Conservation (phyloP, 148 eudicot species). For the Heliamphora exappendiculata region DNA sequence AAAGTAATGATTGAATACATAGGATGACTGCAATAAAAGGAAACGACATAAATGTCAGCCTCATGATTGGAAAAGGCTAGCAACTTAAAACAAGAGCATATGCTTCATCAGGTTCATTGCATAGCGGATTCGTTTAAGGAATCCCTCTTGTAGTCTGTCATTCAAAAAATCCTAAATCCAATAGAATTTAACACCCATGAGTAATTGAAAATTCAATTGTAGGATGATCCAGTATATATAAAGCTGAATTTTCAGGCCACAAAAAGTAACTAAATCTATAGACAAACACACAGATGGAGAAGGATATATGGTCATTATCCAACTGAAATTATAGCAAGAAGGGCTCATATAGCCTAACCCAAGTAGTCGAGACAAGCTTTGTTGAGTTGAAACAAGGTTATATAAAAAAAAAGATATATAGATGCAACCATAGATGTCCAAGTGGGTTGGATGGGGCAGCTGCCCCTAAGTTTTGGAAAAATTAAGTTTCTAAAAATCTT, state of each 20-base stretch:
- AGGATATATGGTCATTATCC: background rate
- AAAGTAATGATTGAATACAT: too few relatives aligned
- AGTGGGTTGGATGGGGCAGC: too few relatives aligned
- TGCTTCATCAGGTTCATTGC: constrained; percentile 99
- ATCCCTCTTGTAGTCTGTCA: constrained; percentile 80
- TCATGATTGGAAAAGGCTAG: too few relatives aligned
- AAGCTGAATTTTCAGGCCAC: background rate
- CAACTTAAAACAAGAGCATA: constrained; percentile 95
- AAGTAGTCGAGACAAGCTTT: background rate
- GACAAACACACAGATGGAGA: background rate
- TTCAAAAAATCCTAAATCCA: constrained; percentile 71
- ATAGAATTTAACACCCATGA: background rate
- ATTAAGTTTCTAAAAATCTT: too few relatives aligned
- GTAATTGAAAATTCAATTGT: background rate
- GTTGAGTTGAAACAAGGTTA: background rate
- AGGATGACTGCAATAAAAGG: too few relatives aligned
- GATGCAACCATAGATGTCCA: background rate
- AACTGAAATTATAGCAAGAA: background rate
- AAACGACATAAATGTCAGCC: too few relatives aligned
- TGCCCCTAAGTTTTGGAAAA: too few relatives aligned
- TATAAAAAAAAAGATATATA: background rate
- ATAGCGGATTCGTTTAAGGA: constrained; percentile 78
- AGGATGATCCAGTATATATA: background rate
- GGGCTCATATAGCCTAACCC: background rate
- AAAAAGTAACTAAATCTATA: background rate